Evolutionary conservation across 164 flowering plant species (phyloP), one percentile per base, ranked within the genome.

Genomic region (Aristolochia fimbriata): DNA sequence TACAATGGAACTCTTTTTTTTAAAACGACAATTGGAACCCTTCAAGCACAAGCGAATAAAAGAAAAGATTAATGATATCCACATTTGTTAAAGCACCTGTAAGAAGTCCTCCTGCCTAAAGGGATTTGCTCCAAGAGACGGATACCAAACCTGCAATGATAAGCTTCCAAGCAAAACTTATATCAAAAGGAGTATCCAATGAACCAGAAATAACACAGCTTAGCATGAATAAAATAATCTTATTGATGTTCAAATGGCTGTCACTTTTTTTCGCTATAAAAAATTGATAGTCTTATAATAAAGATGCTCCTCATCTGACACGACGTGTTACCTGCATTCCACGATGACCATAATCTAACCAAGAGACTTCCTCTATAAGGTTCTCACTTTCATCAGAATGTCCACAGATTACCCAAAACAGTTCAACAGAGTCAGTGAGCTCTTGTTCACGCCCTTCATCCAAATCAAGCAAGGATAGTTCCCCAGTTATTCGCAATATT

Each of bases 331-430:
- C 99, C 99, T 90, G 99, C 99, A 93, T 90, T 67, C 99, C 99
- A 63, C 94, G 74, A 64, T 83, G 84, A 50, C 96, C 96, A 76
- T 93, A 90, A 75, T 90, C 97, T 62, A 90, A 78, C 99, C 99
- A 93, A 24, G 96, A 85, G 69, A 93, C 96, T 73, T 93, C 99
- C 72, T 88, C 96, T 66, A 93, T 90, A 43, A 93, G 77, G 69
- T 84, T 93, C 61, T 81, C 75, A 66, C 80, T 84, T 70, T 90
- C 96, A 73, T 83, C 92, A 43, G 87, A 78, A 51, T 83, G 92
- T 55, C 97, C 96, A 79, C 98, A 93, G 23, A 96, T 93, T 20
- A 93, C 97, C 97, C 97, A 93, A 67, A 90, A 87, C 70, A 93
- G 72, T 70, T 93, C 99, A 51, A 93, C 90, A 52, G 99, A 87